These are phyloP conservation scores for Colletotrichum trifolii DNA, from an alignment of 2,329 filamentous ascomycete genomes.

Conservation along the genomic window DNA sequence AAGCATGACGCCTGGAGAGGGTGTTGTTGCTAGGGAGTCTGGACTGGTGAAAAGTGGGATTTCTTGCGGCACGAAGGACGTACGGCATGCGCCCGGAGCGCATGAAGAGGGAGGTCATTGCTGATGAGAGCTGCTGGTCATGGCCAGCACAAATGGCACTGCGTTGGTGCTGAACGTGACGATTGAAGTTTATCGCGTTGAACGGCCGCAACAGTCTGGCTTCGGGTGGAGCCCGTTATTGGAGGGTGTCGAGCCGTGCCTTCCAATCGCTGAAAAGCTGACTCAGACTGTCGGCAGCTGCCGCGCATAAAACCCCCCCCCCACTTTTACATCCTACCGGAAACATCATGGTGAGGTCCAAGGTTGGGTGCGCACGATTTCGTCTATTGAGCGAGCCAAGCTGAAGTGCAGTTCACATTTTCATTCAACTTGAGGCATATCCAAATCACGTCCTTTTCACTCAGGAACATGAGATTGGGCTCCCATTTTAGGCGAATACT, in stretches of 20 bases:
- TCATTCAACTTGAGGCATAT: not conserved
- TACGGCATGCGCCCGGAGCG: conserved; percentile 41
- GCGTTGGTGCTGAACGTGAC: conserved; percentile 21
- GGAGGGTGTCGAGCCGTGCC: too few species aligned
- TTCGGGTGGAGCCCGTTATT: too few species aligned
- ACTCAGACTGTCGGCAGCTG: too few species aligned
- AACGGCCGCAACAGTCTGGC: too few species aligned
- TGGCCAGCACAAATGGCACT: conserved; percentile 48
- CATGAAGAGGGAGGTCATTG: conserved; percentile 46
- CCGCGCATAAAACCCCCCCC: too few species aligned
- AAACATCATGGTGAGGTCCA: too few species aligned
- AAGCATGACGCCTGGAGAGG: conserved; percentile 46
- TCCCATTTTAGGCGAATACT: conserved; percentile 21
- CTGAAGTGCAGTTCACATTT: not conserved
- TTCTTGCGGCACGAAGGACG: conserved; percentile 39
- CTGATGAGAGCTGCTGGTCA: conserved; percentile 40
- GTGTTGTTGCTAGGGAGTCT: conserved; percentile 41
- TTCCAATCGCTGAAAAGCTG: too few species aligned
- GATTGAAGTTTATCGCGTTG: conserved; percentile 8
- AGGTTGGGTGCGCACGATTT: too few species aligned
- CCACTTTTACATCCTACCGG: too few species aligned
- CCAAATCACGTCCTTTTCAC: not conserved
- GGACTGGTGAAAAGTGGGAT: conserved; percentile 34
- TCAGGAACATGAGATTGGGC: conserved; percentile 22
- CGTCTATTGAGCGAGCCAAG: too few species aligned